Percentiles rank a stretch among this genome's conserved stretches.
phyloP scores from a whole-genome alignment of 306 rosid genomes.

The Vachellia collinsii region DNA sequence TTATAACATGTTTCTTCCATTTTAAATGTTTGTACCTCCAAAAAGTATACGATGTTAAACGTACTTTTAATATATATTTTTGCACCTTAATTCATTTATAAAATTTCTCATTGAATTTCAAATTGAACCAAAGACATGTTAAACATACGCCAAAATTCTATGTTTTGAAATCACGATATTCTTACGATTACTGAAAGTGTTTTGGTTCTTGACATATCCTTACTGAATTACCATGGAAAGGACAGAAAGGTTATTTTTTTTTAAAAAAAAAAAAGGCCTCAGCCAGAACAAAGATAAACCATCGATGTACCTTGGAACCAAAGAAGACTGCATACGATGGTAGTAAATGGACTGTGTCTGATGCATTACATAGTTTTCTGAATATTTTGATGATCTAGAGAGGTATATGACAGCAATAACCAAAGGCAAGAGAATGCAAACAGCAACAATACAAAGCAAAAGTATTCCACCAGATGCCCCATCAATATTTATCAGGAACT shows the following conservation, averaged over 20 bases:
- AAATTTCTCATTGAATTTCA: constrained; percentile 28
- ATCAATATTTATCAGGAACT: constrained; percentile 77
- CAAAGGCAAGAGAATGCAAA: constrained; percentile 96
- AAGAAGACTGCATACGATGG: constrained; percentile 89
- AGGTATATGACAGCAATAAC: constrained; percentile 92
- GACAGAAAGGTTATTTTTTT: neutral
- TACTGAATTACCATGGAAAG: constrained; percentile 7
- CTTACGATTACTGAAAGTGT: neutral
- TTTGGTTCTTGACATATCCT: constrained; percentile 12
- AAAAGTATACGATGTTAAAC: too few species aligned
- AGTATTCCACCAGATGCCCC: constrained; percentile 98
- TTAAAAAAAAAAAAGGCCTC: neutral
- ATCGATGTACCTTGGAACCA: constrained; percentile 81
- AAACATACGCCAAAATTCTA: constrained; percentile 10
- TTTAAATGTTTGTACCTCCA: too few species aligned
- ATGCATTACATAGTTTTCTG: constrained; percentile 98
- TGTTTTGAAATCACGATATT: neutral
- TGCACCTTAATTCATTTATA: neutral
- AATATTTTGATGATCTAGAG: constrained; percentile 91
- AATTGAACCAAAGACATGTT: neutral
- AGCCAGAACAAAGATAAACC: constrained; percentile 12
- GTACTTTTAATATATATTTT: neutral
- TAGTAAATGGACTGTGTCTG: constrained; percentile 85
- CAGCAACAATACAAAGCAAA: constrained; percentile 92
- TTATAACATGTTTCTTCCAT: too few species aligned